Percentiles rank a stretch among this genome's conserved stretches.
Evolutionary conservation across 495 filamentous ascomycete genomes (phyloP).

Genomic region (Podospora australis): DNA sequence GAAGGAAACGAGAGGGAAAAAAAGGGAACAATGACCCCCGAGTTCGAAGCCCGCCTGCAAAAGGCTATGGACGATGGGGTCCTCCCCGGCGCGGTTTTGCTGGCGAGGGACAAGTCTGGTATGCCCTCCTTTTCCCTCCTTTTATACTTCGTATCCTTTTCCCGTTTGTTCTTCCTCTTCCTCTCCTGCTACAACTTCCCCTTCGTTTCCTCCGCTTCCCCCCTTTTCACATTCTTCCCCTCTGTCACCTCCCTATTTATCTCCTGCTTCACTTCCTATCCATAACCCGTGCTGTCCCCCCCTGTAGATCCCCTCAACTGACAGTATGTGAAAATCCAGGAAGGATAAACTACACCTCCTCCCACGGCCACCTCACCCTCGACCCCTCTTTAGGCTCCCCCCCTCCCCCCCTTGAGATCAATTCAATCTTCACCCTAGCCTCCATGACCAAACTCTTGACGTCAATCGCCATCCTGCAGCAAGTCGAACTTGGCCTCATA

Average conservation of each 20-base stretch:
- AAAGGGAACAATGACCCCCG: slow-evolving; percentile 4
- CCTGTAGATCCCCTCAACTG: too few relatives aligned
- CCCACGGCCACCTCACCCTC: slow-evolving; percentile 3
- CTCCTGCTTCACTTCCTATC: too few relatives aligned
- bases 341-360: slow-evolving; percentile 10
- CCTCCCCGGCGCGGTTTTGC: slow-evolving; percentile 8
- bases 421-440: slow-evolving; percentile 13
- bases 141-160: neutral
- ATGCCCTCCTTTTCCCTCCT: neutral
- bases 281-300: too few relatives aligned
- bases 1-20: neutral
- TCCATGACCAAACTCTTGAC: slow-evolving; percentile 38
- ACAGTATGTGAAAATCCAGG: too few relatives aligned
- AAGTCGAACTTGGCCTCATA: slow-evolving; percentile 24
- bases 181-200: too few relatives aligned
- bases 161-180: neutral
- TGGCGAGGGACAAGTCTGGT: slow-evolving; percentile 14
- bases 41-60: slow-evolving; percentile 10
- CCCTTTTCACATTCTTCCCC: too few relatives aligned
- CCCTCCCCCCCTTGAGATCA: neutral
- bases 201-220: too few relatives aligned
- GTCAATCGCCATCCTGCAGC: slow-evolving; percentile 26
- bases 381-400: neutral
- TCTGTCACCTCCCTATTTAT: too few relatives aligned
- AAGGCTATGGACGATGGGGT: slow-evolving; percentile 12